phyloP scores from a whole-genome alignment of 495 filamentous ascomycete species.

The Xylaria nigripes region DNA sequence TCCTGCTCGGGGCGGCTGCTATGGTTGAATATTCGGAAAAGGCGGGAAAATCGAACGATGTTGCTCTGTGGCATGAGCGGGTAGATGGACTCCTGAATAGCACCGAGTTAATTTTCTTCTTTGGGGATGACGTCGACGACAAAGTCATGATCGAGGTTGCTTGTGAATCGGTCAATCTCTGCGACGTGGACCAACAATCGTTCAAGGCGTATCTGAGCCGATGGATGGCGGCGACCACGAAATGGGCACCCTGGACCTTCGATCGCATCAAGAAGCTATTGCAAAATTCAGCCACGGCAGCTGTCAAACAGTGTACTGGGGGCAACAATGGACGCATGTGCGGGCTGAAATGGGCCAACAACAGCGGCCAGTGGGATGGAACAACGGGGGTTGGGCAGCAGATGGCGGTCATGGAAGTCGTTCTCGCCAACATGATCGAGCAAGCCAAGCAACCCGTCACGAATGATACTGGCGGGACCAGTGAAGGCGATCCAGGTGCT shows the following conservation, averaged over 20 bases:
- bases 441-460: conserved; percentile 48
- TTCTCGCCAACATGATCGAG: conserved; percentile 52
- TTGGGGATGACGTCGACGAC: conserved; percentile 23
- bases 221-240: conserved; percentile 66
- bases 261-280: conserved; percentile 55
- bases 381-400: conserved; percentile 58
- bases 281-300: conserved; percentile 53
- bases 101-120: conserved; percentile 49
- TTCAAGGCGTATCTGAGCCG: conserved; percentile 68
- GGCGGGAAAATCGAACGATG: conserved; percentile 38
- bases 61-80: conserved; percentile 44
- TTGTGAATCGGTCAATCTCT: conserved; percentile 56
- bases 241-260: conserved; percentile 60
- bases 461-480: conserved; percentile 62
- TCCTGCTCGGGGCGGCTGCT: conserved; percentile 58
- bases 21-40: conserved; percentile 37
- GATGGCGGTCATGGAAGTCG: conserved; percentile 60
- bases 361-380: conserved; percentile 44
- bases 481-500: conserved; percentile 60
- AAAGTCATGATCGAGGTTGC: conserved; percentile 59
- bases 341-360: conserved; percentile 59
- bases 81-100: conserved; percentile 46
- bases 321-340: conserved; percentile 55
- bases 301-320: conserved; percentile 56
- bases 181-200: conserved; percentile 58